Conservation (phyloP, 2,329 filamentous ascomycete genomes). For the Septoria linicola region DNA sequence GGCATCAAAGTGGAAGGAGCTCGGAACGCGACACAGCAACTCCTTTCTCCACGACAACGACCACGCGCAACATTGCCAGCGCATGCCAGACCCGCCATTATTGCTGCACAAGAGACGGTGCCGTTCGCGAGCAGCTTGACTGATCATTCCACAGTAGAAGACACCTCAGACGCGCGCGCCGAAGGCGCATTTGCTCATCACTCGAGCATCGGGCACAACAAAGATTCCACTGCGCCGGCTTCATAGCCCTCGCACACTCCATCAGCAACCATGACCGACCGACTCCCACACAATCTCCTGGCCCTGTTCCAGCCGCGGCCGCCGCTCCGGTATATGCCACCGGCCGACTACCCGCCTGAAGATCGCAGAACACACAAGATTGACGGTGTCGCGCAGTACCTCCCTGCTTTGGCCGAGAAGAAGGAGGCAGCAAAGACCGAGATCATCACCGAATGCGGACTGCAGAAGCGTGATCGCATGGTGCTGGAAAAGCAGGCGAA, state of each 20-base stretch:
- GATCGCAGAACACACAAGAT: constrained; percentile 74
- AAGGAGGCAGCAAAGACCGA: constrained; percentile 48
- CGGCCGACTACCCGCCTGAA: constrained; percentile 78
- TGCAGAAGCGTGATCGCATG: constrained; percentile 80
- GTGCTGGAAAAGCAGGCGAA: constrained; percentile 74
- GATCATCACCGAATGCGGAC: constrained; percentile 86
- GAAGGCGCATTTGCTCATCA: too few species aligned
- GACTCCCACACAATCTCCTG: constrained; percentile 87
- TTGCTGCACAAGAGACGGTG: too few species aligned
- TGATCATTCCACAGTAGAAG: too few species aligned
- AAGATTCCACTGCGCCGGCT: neutral
- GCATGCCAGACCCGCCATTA: too few species aligned
- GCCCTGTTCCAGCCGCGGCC: constrained; percentile 94
- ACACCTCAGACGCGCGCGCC: too few species aligned
- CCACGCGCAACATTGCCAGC: too few species aligned
- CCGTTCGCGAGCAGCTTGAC: too few species aligned
- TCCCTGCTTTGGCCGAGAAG: constrained; percentile 75
- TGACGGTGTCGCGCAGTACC: constrained; percentile 69
- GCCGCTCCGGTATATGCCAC: constrained; percentile 83
- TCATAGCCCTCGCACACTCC: constrained; percentile 3
- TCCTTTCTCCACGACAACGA: too few species aligned
- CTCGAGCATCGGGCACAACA: too few species aligned
- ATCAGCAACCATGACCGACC: constrained; percentile 76
- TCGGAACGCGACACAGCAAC: too few species aligned
- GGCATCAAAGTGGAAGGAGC: too few species aligned